Base-by-base conservation (phyloP, 371 early-diverging fungal species). In the Syncephalastrum contaminatum region DNA sequence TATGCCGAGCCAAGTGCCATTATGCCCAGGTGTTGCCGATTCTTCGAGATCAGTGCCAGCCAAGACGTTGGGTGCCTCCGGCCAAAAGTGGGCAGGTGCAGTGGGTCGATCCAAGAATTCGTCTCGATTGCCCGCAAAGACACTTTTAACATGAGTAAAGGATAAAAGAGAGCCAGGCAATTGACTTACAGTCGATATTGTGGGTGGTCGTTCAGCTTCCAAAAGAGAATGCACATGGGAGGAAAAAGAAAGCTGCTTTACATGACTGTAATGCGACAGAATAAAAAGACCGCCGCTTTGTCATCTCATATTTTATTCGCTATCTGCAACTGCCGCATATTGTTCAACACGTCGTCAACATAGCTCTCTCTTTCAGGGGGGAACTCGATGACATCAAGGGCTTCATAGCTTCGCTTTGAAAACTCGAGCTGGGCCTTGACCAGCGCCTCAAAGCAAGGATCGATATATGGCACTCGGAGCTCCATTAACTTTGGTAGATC, bases 401-500 rank as follows among this genome's bases (percentile, higher is more conserved):
- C 78, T n/a, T 83, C 78, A 55, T 83, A 83, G 40, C 89, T 84
- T 30, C 80, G 78, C 66, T 88, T 85, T 46, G 84, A 85, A 73
- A 93, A 94, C 41, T 81, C 75, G 8, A 91, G 65, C 67, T 97
- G 94, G 6, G 87, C 74, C 72, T 93, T 92, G 55, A 95, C 88
- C 12, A 97, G 71, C 2, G 96, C 95, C 66, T 95, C 95, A 63
- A 97, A 94, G 2, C 88, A 88, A 8, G 97, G 97, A 44, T 96
- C 92, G 41, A 95, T 62, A 58, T 91, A 92, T 15, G 90, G 84
- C 0, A 94, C 88, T n/a, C 96, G 82, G 19, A 91, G 58, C 51
- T 90, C 90, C 43, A 97, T 81, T 5, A 96, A 80, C 66, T 87
- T 83, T 4, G 98, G 97, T n/a, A 97, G 82, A 61, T 96, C 96